Percentiles rank a stretch among this genome's conserved stretches.
phyloP scores from a whole-genome alignment of 305 asterid species.

The Caryopteris hybrid region DNA sequence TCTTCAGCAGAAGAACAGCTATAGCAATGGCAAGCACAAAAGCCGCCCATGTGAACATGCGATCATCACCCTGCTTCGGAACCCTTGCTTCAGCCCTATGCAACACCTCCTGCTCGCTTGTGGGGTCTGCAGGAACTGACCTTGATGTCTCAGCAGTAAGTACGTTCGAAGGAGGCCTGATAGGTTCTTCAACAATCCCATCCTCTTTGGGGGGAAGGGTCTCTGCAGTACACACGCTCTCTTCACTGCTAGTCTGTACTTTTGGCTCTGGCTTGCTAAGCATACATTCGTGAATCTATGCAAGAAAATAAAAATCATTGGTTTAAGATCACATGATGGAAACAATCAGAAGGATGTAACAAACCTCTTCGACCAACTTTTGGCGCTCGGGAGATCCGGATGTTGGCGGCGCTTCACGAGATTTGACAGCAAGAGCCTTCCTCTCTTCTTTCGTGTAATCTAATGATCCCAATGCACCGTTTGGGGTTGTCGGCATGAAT shows the following conservation, averaged over 20 bases:
- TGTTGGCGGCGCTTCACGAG: slow-evolving; percentile 58
- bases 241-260: slow-evolving; percentile 25
- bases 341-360: too few species aligned
- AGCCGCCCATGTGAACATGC: slow-evolving; percentile 76
- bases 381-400: slow-evolving; percentile 68
- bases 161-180: slow-evolving; percentile 29
- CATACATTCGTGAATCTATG: slow-evolving; percentile 73
- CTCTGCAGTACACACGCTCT: slow-evolving; percentile 35
- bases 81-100: slow-evolving; percentile 33
- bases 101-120: slow-evolving; percentile 32
- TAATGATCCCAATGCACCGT: slow-evolving; percentile 82
- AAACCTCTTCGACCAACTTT: slow-evolving; percentile 72
- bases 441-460: slow-evolving; percentile 82
- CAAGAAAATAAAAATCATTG: too few species aligned
- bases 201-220: slow-evolving; percentile 20
- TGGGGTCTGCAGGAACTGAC: slow-evolving; percentile 21
- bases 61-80: slow-evolving; percentile 64
- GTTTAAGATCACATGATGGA: too few species aligned
- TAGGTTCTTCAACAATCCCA: slow-evolving; percentile 34
- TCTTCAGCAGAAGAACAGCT: slow-evolving; percentile 66
- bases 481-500: slow-evolving; percentile 80
- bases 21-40: slow-evolving; percentile 72
- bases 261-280: slow-evolving; percentile 55
- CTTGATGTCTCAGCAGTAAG: slow-evolving; percentile 32
- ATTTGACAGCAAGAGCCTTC: slow-evolving; percentile 59